These are phyloP conservation scores for Crassisporium funariophilum DNA, from an alignment of 768 basidiomycete species.

Conservation along the genomic window DNA sequence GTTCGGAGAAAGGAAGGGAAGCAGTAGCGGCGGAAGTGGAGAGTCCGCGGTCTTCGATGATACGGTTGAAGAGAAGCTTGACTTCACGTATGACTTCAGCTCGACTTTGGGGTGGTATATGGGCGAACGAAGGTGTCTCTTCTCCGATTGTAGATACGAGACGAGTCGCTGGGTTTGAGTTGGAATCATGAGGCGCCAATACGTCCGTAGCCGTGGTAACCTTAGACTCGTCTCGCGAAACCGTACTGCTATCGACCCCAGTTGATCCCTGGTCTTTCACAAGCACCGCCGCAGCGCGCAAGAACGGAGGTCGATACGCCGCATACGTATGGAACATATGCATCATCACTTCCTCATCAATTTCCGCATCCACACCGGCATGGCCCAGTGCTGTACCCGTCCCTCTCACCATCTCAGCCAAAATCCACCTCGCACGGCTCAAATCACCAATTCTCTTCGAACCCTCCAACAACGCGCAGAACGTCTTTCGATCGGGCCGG, in stretches of 20 bases:
- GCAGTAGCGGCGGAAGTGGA: constrained; percentile 1
- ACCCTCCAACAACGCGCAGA: constrained; percentile 85
- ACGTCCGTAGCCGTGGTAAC: background rate
- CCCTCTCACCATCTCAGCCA: constrained; percentile 76
- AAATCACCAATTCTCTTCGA: constrained; percentile 88
- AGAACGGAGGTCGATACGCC: constrained; percentile 73
- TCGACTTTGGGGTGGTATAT: constrained; percentile 70
- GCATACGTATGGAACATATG: constrained; percentile 90
- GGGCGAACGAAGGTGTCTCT: constrained; percentile 39
- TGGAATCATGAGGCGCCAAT: background rate
- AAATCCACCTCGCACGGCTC: constrained; percentile 81
- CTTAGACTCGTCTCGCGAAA: background rate
- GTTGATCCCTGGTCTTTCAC: constrained; percentile 16
- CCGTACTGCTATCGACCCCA: constrained; percentile 8
- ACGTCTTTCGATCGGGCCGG: constrained; percentile 67
- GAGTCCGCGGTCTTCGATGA: constrained; percentile 45
- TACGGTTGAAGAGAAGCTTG: constrained; percentile 60
- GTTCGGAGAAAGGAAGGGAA: constrained; percentile 12
- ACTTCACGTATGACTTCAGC: constrained; percentile 76
- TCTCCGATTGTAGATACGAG: constrained; percentile 13
- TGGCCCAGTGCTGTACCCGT: constrained; percentile 21
- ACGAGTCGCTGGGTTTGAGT: background rate
- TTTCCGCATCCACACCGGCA: constrained; percentile 27
- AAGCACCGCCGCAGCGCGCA: constrained; percentile 49
- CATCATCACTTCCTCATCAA: constrained; percentile 74